phyloP scores from a whole-genome alignment of 2,329 filamentous ascomycete genomes.

The Exophiala xenobiotica region DNA sequence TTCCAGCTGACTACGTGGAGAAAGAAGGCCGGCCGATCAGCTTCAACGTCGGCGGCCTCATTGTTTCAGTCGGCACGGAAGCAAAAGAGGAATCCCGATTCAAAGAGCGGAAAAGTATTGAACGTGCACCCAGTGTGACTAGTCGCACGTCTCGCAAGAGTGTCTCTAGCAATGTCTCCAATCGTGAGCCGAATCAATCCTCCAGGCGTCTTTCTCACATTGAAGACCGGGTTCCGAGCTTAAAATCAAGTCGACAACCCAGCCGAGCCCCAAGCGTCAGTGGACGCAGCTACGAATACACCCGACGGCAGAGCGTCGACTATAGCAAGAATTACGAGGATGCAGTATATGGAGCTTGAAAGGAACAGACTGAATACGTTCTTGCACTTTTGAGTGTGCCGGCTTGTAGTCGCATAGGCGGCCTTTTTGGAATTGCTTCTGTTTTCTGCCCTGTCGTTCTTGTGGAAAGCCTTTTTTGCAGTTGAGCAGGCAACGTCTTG shows the following conservation, averaged over 20 bases:
- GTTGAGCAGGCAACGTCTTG: too few relatives aligned
- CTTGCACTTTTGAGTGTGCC: too few relatives aligned
- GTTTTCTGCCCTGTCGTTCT: too few relatives aligned
- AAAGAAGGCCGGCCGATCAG: slow-evolving; percentile 24
- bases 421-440: too few relatives aligned
- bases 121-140: slow-evolving; percentile 22
- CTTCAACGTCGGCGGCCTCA: slow-evolving; percentile 19
- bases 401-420: too few relatives aligned
- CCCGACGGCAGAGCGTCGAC: slow-evolving; percentile 21
- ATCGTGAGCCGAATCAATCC: slow-evolving; percentile 6
- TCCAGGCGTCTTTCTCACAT: slow-evolving; percentile 20
- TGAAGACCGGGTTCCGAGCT: slow-evolving; percentile 15
- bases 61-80: slow-evolving; percentile 14
- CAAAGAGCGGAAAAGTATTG: slow-evolving; percentile 24
- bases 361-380: too few relatives aligned
- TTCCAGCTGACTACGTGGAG: slow-evolving; percentile 21
- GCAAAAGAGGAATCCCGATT: slow-evolving; percentile 14
- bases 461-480: too few relatives aligned
- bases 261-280: slow-evolving; percentile 22
- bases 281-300: slow-evolving; percentile 13
- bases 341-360: slow-evolving; percentile 10
- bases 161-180: slow-evolving; percentile 19
- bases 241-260: slow-evolving; percentile 18
- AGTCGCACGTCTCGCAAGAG: slow-evolving; percentile 22
- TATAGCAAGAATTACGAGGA: slow-evolving; percentile 14